Evolutionary conservation across 495 filamentous ascomycete species (phyloP), one percentile per base, ranked within the genome.

Genomic region (Patellaria atrata): DNA sequence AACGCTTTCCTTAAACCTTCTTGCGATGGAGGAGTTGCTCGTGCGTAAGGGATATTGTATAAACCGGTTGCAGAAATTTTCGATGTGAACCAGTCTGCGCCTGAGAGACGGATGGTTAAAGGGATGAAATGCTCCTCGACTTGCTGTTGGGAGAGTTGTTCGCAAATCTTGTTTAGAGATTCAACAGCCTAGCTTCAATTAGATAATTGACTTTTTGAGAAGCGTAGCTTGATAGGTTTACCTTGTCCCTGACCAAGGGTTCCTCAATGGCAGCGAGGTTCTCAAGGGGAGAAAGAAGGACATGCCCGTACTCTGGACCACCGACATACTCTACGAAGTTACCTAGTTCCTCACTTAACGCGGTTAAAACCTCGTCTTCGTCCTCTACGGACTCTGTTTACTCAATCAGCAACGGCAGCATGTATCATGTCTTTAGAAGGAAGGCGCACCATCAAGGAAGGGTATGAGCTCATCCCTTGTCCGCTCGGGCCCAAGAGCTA

Each of bases 41-140:
- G 92, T 35, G 68, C 74, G 68, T 97, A 97, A 40, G 89, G 87
- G 27, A 76, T 69, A 47, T 77, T 85, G 60, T 87, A 96, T 25
- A 97, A 79, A 29, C 87, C 89, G 43, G 89, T 91, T 5, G 86
- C 89, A 10, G 89, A 97, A 33, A 97, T 89, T 59, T 96, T 97
- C 40, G 91, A 96, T 19, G 89, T 97, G 54, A 97, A 97, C 89
- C 89, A 97, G 64, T 97, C 89, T 57, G 89, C 91, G 70, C 94
- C 96, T 36, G 89, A 92, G 34, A 97, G 78, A 45, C 89, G 81
- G 49, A 93, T 71, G 34, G 81, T 79, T 45, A 97, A 77, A 18
- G 91, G 89, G 48, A 96, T 83, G 62, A 94, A 96, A 55, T 79
- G 77, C 51, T 96, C 81, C 65, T 97, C 91, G 55, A 96, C 74